Percentiles rank a stretch among this genome's conserved stretches.
Conservation (phyloP, 169 alveolate genomes). For the Plasmodium gaboni region DNA sequence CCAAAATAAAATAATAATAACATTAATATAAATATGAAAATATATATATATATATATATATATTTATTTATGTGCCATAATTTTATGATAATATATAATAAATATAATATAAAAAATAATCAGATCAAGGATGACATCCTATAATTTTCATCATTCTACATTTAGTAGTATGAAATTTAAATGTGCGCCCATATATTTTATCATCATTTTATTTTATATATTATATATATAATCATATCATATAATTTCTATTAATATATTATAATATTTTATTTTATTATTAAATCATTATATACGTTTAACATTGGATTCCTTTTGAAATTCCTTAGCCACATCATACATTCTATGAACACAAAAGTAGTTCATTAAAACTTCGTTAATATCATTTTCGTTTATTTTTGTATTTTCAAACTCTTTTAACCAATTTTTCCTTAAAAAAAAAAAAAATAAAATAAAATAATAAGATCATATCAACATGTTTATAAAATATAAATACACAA, state of each 20-base stretch:
- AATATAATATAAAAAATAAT: conserved; percentile 33
- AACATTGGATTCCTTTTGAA: conserved; percentile 58
- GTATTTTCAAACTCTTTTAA: conserved; percentile 63
- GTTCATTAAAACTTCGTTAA: conserved; percentile 72
- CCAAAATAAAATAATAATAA: conserved; percentile 14
- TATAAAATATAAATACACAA: not conserved
- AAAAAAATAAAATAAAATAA: conserved; percentile 2
- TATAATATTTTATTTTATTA: not conserved
- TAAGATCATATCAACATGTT: not conserved
- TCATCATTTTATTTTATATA: conserved; percentile 62
- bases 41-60: not conserved
- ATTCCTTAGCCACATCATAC: conserved; percentile 73
- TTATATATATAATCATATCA: conserved; percentile 1
- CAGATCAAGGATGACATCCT: conserved; percentile 76
- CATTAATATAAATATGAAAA: not conserved
- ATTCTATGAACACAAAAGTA: conserved; percentile 71
- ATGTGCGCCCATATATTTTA: conserved; percentile 35
- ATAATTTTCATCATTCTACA: conserved; percentile 67
- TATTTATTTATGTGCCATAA: not conserved
- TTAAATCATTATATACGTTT: conserved; percentile 27
- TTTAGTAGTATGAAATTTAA: conserved; percentile 50
- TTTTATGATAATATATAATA: not conserved
- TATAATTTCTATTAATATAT: not conserved
- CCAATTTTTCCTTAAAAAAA: conserved; percentile 61
- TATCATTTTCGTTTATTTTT: conserved; percentile 65